Percentiles rank a stretch among this genome's conserved stretches.
Evolutionary conservation across 352 stramenopile species (phyloP).

Genomic region (Pythium dissimile): DNA sequence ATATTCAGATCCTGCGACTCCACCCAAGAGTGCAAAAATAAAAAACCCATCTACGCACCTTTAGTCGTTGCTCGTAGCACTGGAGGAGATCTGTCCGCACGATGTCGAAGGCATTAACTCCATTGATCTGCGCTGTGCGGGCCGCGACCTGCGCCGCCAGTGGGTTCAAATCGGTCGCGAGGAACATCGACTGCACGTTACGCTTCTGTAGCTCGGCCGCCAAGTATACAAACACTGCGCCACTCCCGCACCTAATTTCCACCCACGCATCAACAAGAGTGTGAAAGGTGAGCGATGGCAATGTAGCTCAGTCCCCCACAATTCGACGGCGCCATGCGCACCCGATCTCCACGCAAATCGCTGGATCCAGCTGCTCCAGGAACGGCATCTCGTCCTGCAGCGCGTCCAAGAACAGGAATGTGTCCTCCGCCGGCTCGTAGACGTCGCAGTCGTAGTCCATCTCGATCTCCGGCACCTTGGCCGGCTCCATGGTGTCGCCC

Average conservation of each 20-base stretch:
- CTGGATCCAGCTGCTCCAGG: conserved; percentile 47
- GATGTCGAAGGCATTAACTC: conserved; percentile 62
- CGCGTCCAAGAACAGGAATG: conserved; percentile 95
- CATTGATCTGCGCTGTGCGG: conserved; percentile 86
- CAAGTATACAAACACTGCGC: conserved; percentile 67
- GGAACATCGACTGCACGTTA: conserved; percentile 47
- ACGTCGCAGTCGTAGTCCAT: conserved; percentile 87
- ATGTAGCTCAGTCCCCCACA: neutral
- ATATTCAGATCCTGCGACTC: neutral
- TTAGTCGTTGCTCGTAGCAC: conserved; percentile 52
- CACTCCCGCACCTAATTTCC: conserved; percentile 52
- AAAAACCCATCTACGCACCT: conserved; percentile 22
- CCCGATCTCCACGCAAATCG: conserved; percentile 89
- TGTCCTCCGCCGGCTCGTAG: conserved; percentile 98
- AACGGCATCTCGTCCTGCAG: conserved; percentile 85
- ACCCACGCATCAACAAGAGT: neutral
- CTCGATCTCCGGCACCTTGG: conserved; percentile 63
- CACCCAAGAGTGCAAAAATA: neutral
- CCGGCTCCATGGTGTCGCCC: conserved; percentile 16
- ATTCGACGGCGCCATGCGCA: conserved; percentile 18
- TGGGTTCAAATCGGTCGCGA: conserved; percentile 94
- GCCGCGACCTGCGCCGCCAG: conserved; percentile 77
- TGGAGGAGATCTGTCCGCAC: conserved; percentile 85
- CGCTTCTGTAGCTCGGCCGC: conserved; percentile 74
- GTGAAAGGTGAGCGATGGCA: neutral